These are phyloP conservation scores for Orbilia ellipsospora DNA, from an alignment of 2,329 filamentous ascomycete species.

Conservation along the genomic window DNA sequence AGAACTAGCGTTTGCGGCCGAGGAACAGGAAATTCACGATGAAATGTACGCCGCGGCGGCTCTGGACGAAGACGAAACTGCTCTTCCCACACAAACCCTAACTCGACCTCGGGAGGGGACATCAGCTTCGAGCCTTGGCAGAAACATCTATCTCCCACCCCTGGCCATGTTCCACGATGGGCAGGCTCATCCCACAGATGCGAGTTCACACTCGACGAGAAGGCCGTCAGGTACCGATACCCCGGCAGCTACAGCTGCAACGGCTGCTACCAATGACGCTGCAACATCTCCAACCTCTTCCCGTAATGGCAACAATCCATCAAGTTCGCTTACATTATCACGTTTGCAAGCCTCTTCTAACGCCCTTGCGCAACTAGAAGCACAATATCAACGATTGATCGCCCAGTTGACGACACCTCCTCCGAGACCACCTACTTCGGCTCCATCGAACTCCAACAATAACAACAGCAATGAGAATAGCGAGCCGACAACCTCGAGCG, in stretches of 20 bases:
- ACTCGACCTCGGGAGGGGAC: constrained; percentile 50
- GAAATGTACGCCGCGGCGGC: constrained; percentile 53
- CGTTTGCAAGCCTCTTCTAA: constrained; percentile 51
- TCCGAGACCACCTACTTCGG: constrained; percentile 46
- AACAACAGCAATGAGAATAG: constrained; percentile 22
- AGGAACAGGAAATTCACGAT: constrained; percentile 51
- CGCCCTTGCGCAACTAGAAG: constrained; percentile 46
- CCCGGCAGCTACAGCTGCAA: constrained; percentile 6
- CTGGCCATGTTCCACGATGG: constrained; percentile 46
- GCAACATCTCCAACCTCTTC: constrained; percentile 29
- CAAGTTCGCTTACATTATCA: constrained; percentile 47
- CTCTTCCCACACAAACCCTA: constrained; percentile 45
- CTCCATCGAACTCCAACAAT: constrained; percentile 27
- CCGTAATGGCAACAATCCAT: constrained; percentile 37
- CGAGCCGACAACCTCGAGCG: too few relatives aligned
- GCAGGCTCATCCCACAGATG: constrained; percentile 29
- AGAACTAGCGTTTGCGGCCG: constrained; percentile 45
- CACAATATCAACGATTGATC: constrained; percentile 54
- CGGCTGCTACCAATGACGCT: constrained; percentile 27
- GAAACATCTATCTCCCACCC: constrained; percentile 48
- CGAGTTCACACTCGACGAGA: constrained; percentile 29
- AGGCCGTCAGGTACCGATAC: constrained; percentile 26
- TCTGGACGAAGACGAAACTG: constrained; percentile 50
- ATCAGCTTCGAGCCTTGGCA: constrained; percentile 38
- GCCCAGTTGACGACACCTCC: constrained; percentile 48